phyloP scores from a whole-genome alignment of 495 filamentous ascomycete genomes.

The Hypomontagnella submonticulosa region DNA sequence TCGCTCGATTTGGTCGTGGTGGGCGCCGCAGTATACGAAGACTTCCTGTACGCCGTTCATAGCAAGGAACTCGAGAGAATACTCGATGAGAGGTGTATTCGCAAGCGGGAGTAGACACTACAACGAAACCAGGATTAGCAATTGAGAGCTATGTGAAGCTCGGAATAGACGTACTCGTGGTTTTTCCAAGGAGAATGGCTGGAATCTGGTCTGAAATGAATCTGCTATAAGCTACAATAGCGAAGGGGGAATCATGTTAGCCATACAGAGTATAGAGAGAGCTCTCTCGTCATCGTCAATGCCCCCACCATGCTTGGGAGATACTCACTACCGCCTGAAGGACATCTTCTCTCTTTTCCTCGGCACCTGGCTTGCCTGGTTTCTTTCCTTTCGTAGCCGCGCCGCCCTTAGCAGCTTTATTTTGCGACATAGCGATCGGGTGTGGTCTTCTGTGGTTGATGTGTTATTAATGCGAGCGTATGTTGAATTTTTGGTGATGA shows the following conservation, averaged over 20 bases:
- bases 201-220: constrained; percentile 91
- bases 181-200: constrained; percentile 86
- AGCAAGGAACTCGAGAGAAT: constrained; percentile 95
- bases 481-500: constrained; percentile 24
- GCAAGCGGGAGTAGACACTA: constrained; percentile 94
- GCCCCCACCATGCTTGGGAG: constrained; percentile 31
- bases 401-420: constrained; percentile 55
- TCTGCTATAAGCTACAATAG: constrained; percentile 79
- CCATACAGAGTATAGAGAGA: background rate
- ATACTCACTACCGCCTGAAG: constrained; percentile 85
- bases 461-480: constrained; percentile 7
- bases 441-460: background rate
- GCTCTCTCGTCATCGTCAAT: constrained; percentile 13
- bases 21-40: constrained; percentile 89
- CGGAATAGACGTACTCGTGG: constrained; percentile 74
- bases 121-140: constrained; percentile 14
- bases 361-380: constrained; percentile 57
- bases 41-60: constrained; percentile 92
- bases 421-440: constrained; percentile 54
- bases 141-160: constrained; percentile 8
- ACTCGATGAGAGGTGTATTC: constrained; percentile 95
- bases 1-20: constrained; percentile 87
- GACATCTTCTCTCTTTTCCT: constrained; percentile 82
- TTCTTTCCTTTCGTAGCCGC: constrained; percentile 67
- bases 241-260: constrained; percentile 34